A percentile compares a stretch with the other conserved stretches of the same genome.
phyloP scores from a whole-genome alignment of 176 grass and related monocot species.

The Hyparrhenia diplandra region DNA sequence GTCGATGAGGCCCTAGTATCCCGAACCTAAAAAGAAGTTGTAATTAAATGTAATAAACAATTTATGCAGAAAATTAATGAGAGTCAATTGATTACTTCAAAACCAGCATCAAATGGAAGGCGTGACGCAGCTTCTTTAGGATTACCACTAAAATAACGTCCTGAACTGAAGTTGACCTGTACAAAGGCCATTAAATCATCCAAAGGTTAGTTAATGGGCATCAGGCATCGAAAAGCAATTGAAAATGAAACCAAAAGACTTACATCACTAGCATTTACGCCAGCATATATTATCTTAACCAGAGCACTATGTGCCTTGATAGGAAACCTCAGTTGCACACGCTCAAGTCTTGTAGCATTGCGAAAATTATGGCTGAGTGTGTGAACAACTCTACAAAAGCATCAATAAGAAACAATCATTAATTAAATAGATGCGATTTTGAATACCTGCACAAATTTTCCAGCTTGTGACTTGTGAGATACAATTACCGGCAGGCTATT shows the following conservation, averaged over 20 bases:
- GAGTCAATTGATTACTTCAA: slow-evolving; percentile 56
- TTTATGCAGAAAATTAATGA: background rate
- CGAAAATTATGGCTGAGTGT: slow-evolving; percentile 88
- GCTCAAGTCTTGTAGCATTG: slow-evolving; percentile 71
- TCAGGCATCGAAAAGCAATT: slow-evolving; percentile 10
- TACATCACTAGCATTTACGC: slow-evolving; percentile 99
- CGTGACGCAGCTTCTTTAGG: slow-evolving; percentile 60
- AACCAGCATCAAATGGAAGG: slow-evolving; percentile 96
- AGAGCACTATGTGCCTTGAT: slow-evolving; percentile 69
- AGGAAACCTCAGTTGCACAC: slow-evolving; percentile 62
- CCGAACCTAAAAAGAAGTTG: background rate
- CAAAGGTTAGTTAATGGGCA: slow-evolving; percentile 1
- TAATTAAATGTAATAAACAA: background rate
- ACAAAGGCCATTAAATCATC: slow-evolving; percentile 15
- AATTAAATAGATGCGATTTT: slow-evolving; percentile 6
- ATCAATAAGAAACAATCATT: slow-evolving; percentile 23
- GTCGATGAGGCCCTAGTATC: background rate
- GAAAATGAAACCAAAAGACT: slow-evolving; percentile 27
- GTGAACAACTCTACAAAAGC: slow-evolving; percentile 88
- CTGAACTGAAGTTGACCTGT: slow-evolving; percentile 96
- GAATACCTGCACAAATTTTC: background rate
- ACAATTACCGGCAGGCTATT: slow-evolving; percentile 22
- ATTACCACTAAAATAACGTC: slow-evolving; percentile 77
- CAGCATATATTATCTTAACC: slow-evolving; percentile 94
- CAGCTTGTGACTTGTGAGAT: background rate